Base-by-base conservation (phyloP, 176 grass and related monocot genomes). In the Avena insularis region DNA sequence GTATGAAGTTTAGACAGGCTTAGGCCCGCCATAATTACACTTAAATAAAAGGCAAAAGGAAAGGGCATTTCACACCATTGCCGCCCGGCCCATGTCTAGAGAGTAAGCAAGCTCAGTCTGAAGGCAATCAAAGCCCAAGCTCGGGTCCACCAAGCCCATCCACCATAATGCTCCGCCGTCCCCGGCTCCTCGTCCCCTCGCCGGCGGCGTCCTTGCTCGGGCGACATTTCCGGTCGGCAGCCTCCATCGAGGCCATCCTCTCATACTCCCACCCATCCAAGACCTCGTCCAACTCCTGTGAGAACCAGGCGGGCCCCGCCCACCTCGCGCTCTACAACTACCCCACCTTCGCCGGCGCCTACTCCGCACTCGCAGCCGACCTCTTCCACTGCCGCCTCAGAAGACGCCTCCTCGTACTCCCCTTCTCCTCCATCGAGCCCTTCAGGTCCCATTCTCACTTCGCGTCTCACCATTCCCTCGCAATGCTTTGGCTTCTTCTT, bases 321-420 rank as follows among this genome's bases (percentile, higher is more conserved):
- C 76, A 88, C 88, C 88, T 98, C 80, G 96, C 76, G 25, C 89
- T 96, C 4, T 98, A 98, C 87, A 94, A 96, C 93, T 98, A 93
- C 82, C 96, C 93, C 27, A 94, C 93, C 79, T 96, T 98, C 46
- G 86, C 89, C 51, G 92, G 96, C 66, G 92, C 92, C 16, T 98
- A 94, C 82, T 87, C 89, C 14, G 96, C 90, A 74, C 92, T 96
- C 51, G 93, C 90, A n/a, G 86, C 92, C 45, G 85, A 87, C 84
- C 92, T 94, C 57, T 98, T 90, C 88, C 89, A 94, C 77, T 83
- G 83, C 7, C 77, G 86, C 71, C 87, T 85, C 65, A 2, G 33
- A 10, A 83, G 85, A 0, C 89, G 83, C 9, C 89, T 94, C 61
- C 87, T 94, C 90, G 17, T 90, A 16, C 89, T 98, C 8, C 92